A percentile compares a stretch with the other conserved stretches of the same genome.
Conservation (phyloP, 1,284 basidiomycete genomes). For the Sporisorium iseilematis-ciliati region DNA sequence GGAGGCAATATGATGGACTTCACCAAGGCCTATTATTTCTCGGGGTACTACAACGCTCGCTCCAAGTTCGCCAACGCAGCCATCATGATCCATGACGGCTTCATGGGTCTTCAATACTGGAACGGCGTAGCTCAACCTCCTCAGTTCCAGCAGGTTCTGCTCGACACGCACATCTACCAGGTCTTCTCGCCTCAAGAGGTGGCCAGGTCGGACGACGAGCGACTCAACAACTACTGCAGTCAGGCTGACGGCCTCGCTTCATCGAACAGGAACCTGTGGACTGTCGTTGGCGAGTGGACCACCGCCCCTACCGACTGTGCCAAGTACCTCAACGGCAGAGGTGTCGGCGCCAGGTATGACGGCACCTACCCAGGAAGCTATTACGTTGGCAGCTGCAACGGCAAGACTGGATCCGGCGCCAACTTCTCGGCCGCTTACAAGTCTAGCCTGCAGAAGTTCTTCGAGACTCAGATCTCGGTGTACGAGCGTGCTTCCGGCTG, state of each 20-base stretch:
- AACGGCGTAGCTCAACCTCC: slow-evolving; percentile 76
- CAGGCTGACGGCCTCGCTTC: slow-evolving; percentile 37
- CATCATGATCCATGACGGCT: slow-evolving; percentile 83
- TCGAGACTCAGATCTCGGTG: slow-evolving; percentile 79
- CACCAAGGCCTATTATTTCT: slow-evolving; percentile 52
- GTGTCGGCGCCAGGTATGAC: slow-evolving; percentile 83
- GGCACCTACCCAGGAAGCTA: slow-evolving; percentile 73
- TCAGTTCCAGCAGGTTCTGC: slow-evolving; percentile 76
- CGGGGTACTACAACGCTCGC: slow-evolving; percentile 52
- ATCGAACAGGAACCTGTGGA: slow-evolving; percentile 57
- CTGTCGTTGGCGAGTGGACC: slow-evolving; percentile 70
- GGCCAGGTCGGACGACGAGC: slow-evolving; percentile 44
- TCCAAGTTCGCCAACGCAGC: slow-evolving; percentile 44
- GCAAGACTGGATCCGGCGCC: slow-evolving; percentile 79
- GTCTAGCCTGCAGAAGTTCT: slow-evolving; percentile 82
- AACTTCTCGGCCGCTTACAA: slow-evolving; percentile 84
- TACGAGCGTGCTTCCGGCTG: slow-evolving; percentile 75
- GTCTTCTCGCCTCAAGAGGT: slow-evolving; percentile 56
- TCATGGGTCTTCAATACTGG: slow-evolving; percentile 83
- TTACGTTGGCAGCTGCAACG: slow-evolving; percentile 79
- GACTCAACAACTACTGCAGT: slow-evolving; percentile 60
- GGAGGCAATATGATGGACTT: slow-evolving; percentile 41
- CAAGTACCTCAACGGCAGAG: slow-evolving; percentile 77
- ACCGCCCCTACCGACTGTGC: slow-evolving; percentile 85
- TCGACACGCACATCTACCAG: slow-evolving; percentile 75